phyloP scores from a whole-genome alignment of 129 eudicot genomes.

The Artemisia argyi region DNA sequence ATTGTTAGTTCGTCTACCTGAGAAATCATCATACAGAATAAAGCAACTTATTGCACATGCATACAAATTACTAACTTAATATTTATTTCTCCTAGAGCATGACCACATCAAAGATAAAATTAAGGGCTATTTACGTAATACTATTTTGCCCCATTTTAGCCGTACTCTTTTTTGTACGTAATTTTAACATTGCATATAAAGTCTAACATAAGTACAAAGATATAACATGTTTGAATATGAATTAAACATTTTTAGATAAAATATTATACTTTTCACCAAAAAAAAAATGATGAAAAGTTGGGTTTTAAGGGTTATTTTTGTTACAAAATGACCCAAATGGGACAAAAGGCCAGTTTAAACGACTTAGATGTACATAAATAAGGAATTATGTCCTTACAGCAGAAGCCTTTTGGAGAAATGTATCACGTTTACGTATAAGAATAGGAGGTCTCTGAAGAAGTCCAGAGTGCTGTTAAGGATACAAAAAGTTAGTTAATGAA shows the following conservation, averaged over 20 bases:
- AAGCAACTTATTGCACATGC: neutral
- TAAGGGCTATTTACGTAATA: neutral
- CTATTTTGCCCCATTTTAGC: neutral
- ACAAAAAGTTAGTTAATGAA: neutral
- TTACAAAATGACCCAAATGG: too few relatives aligned
- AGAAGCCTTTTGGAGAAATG: slow-evolving; percentile 63
- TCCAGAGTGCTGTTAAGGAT: slow-evolving; percentile 58
- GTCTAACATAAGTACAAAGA: too few relatives aligned
- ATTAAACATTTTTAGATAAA: too few relatives aligned
- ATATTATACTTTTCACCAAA: too few relatives aligned
- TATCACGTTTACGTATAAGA: slow-evolving; percentile 73
- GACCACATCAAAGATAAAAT: neutral
- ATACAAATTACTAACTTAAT: neutral
- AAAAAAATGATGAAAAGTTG: too few relatives aligned
- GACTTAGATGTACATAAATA: neutral
- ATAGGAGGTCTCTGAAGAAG: slow-evolving; percentile 87
- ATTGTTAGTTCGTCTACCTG: slow-evolving; percentile 78
- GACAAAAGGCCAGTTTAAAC: too few relatives aligned
- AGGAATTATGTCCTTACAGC: slow-evolving; percentile 46
- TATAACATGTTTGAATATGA: too few relatives aligned
- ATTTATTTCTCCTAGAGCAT: slow-evolving; percentile 17
- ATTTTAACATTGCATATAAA: too few relatives aligned
- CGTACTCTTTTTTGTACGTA: neutral
- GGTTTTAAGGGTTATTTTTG: too few relatives aligned
- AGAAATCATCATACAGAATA: neutral